phyloP scores from a whole-genome alignment of 108 stramenopile genomes.

The Ochromonas danica region DNA sequence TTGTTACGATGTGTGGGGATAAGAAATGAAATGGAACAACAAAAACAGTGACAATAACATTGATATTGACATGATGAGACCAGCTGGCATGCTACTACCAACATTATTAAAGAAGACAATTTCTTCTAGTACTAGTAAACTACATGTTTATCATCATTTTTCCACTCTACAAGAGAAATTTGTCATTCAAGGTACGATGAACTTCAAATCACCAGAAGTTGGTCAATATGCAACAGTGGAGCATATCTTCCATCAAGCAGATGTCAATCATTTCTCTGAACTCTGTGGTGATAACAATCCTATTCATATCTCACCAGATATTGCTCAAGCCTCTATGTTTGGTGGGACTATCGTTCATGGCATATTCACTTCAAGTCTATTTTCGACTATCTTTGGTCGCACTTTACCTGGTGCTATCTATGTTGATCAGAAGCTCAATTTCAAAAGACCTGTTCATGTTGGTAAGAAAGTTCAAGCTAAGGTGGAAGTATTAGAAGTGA shows the following conservation, averaged over 20 bases:
- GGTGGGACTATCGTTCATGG: slow-evolving; percentile 32
- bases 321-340: neutral
- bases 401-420: slow-evolving; percentile 26
- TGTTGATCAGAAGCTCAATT: neutral
- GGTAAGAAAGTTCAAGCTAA: neutral
- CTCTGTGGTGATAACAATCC: slow-evolving; percentile 35
- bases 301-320: neutral
- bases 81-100: too few relatives aligned
- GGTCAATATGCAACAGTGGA: too few relatives aligned
- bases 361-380: slow-evolving; percentile 28
- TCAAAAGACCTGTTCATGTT: slow-evolving; percentile 4
- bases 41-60: too few relatives aligned
- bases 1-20: too few relatives aligned
- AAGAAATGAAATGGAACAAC: too few relatives aligned
- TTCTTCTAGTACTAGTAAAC: too few relatives aligned
- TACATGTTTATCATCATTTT: too few relatives aligned
- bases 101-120: too few relatives aligned
- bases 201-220: too few relatives aligned
- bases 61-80: too few relatives aligned
- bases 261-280: slow-evolving; percentile 1
- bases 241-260: slow-evolving; percentile 5
- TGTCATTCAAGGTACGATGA: too few relatives aligned
- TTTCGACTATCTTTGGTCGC: slow-evolving; percentile 19
- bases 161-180: too few relatives aligned
- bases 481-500: slow-evolving; percentile 3